A percentile compares a stretch with the other conserved stretches of the same genome.
Conservation (phyloP, 2,329 filamentous ascomycete species). For the Ophiocordyceps robertsii region DNA sequence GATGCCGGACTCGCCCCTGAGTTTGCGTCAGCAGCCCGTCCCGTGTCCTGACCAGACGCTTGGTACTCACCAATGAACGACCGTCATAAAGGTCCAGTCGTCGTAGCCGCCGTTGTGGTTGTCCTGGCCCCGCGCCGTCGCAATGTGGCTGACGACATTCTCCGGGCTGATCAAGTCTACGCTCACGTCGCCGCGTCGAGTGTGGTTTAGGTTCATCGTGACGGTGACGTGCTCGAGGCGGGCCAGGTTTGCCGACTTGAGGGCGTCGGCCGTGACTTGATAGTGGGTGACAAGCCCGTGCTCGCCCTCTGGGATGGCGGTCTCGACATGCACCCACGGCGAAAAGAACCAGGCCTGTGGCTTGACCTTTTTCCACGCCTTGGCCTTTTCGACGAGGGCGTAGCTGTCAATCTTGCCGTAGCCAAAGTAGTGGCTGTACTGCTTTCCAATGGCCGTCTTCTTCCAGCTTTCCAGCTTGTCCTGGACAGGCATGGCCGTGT, state of each 20-base stretch:
- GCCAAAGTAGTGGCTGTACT: slow-evolving; percentile 88
- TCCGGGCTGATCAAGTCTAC: slow-evolving; percentile 81
- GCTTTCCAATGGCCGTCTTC: slow-evolving; percentile 63
- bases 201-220: slow-evolving; percentile 92
- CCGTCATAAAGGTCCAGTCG: slow-evolving; percentile 99
- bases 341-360: slow-evolving; percentile 92
- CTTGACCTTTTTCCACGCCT: slow-evolving; percentile 77
- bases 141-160: slow-evolving; percentile 71
- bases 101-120: slow-evolving; percentile 56
- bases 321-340: slow-evolving; percentile 84
- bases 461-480: slow-evolving; percentile 62
- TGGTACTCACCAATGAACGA: slow-evolving; percentile 74
- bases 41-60: no score
- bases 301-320: slow-evolving; percentile 73
- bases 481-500: slow-evolving; percentile 73
- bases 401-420: slow-evolving; percentile 93
- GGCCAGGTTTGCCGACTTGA: slow-evolving; percentile 70
- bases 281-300: slow-evolving; percentile 69
- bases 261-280: slow-evolving; percentile 67
- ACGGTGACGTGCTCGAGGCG: slow-evolving; percentile 89
- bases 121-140: slow-evolving; percentile 61
- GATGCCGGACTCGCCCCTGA: slow-evolving; percentile 72
- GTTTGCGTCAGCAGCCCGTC: not conserved
- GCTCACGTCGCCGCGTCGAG: slow-evolving; percentile 76
- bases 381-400: slow-evolving; percentile 71